These are phyloP conservation scores for Sindora glabra DNA, from an alignment of 306 rosid species.

Conservation along the genomic window DNA sequence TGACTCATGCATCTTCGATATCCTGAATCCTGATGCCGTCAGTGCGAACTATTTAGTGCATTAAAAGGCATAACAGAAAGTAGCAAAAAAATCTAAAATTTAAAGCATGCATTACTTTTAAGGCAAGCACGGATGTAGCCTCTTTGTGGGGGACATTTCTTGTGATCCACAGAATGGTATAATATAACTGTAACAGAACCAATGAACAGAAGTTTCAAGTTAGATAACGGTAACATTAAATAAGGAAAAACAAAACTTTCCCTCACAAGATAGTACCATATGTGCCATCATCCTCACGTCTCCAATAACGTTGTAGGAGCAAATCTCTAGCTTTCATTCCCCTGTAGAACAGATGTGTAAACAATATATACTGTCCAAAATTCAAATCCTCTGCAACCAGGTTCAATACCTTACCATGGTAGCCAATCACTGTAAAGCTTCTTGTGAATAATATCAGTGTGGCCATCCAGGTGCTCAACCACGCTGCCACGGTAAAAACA, in stretches of 20 bases:
- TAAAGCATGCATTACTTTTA: slow-evolving; percentile 82
- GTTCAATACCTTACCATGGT: slow-evolving; percentile 63
- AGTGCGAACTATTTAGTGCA: no score
- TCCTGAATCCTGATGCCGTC: no score
- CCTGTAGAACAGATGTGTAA: slow-evolving; percentile 56
- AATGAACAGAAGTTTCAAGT: slow-evolving; percentile 16
- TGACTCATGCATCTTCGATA: no score
- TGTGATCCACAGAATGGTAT: slow-evolving; percentile 71
- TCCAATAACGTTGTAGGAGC: slow-evolving; percentile 76
- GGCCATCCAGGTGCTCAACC: slow-evolving; percentile 87
- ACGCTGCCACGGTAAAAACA: slow-evolving; percentile 54
- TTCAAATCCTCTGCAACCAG: no score
- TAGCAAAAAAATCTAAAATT: no score
- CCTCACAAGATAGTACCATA: slow-evolving; percentile 46
- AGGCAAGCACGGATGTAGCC: slow-evolving; percentile 90
- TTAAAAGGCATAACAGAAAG: background rate
- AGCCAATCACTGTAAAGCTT: slow-evolving; percentile 69
- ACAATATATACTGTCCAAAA: no score
- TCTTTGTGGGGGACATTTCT: slow-evolving; percentile 53
- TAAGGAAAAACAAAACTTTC: background rate
- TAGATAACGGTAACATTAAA: background rate
- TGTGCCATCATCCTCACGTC: slow-evolving; percentile 95
- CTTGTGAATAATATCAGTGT: slow-evolving; percentile 72
- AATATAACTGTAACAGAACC: slow-evolving; percentile 55
- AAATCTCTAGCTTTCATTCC: slow-evolving; percentile 82